These are phyloP conservation scores for Aegilops tauschii DNA, from an alignment of 176 grass and related monocot genomes.

Conservation along the genomic window DNA sequence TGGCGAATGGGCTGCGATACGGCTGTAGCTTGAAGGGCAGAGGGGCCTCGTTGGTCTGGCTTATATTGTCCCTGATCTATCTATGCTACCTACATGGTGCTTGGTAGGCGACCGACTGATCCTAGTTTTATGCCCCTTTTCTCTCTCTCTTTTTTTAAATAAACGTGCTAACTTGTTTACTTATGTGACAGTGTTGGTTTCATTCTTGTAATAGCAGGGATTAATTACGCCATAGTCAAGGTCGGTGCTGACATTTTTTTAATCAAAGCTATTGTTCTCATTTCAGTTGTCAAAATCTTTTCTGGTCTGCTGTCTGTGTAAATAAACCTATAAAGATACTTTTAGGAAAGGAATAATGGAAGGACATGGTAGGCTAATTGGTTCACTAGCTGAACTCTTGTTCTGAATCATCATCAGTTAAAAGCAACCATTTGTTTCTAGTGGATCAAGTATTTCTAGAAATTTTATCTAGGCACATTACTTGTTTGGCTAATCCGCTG, in stretches of 20 bases:
- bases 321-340: not conserved
- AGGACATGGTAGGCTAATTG: not conserved
- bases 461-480: not conserved
- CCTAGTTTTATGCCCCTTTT: not conserved
- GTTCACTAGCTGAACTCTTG: conserved; percentile 1
- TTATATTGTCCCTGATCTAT: conserved; percentile 72
- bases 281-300: not conserved
- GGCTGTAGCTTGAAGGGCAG: conserved; percentile 54
- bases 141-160: not conserved
- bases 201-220: conserved; percentile 61
- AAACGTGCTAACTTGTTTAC: conserved; percentile 26
- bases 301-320: not conserved
- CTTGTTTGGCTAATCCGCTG: not conserved
- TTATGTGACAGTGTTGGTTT: conserved; percentile 60
- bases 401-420: not conserved
- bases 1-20: conserved; percentile 52
- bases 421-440: not conserved
- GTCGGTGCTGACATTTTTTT: conserved; percentile 35
- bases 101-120: conserved; percentile 51
- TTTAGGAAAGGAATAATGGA: not conserved
- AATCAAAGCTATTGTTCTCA: not conserved
- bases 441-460: not conserved
- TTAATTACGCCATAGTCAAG: conserved; percentile 81
- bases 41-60: conserved; percentile 77
- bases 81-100: conserved; percentile 86